These are phyloP conservation scores for Pyrus hybrid DNA, from an alignment of 331 rosid genomes.

Conservation along the genomic window DNA sequence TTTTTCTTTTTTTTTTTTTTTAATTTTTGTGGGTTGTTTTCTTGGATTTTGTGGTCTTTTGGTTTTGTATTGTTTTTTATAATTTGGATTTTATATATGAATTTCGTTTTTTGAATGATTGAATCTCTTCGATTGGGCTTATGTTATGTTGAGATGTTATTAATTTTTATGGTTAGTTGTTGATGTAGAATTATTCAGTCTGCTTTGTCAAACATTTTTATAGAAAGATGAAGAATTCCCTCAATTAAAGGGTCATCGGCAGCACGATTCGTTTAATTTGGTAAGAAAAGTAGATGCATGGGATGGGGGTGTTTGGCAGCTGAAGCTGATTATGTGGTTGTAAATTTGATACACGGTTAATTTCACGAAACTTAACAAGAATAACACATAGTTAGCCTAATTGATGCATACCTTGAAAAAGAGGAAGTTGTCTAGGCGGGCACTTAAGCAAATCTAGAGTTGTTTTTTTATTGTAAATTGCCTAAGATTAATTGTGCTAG, in stretches of 20 bases:
- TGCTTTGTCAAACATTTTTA: not conserved
- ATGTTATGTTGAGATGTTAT: not conserved
- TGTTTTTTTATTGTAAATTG: fast-evolving
- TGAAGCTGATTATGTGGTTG: no score
- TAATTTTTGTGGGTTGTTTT: not conserved
- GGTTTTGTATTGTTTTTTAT: no score
- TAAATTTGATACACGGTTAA: no score
- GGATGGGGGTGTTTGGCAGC: no score
- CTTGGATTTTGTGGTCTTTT: not conserved
- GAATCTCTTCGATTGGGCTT: not conserved
- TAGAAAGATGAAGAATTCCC: not conserved
- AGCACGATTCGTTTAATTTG: not conserved
- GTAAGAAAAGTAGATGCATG: no score
- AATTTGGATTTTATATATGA: not conserved
- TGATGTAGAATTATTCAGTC: not conserved
- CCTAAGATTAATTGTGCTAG: no score
- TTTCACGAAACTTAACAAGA: no score
- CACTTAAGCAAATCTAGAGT: no score
- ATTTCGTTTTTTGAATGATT: not conserved
- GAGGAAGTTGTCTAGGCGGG: no score
- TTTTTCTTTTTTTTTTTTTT: no score
- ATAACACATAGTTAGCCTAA: no score
- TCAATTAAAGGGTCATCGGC: not conserved
- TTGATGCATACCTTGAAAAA: no score
- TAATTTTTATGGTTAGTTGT: not conserved